These are phyloP conservation scores for Hypoxylon sp. DNA, from an alignment of 2,329 filamentous ascomycete genomes.

Conservation along the genomic window DNA sequence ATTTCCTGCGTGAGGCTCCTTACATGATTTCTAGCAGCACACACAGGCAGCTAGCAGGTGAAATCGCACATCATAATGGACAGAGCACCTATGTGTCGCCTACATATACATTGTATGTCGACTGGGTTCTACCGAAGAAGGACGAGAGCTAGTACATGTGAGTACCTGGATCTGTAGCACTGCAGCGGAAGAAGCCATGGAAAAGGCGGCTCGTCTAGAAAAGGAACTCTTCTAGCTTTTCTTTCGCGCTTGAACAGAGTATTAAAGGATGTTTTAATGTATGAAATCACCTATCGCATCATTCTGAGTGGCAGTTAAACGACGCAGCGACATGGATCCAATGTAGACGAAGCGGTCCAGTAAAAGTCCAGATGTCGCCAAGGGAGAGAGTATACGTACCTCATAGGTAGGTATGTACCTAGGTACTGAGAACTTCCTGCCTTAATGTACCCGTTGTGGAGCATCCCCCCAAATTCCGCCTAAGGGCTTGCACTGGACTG, in stretches of 20 bases:
- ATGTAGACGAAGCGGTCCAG: conserved; percentile 38
- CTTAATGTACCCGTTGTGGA: conserved; percentile 26
- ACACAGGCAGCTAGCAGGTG: too few species aligned
- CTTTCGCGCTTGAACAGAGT: background rate
- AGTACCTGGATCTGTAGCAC: background rate
- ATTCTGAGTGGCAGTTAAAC: conserved; percentile 45
- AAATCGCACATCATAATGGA: background rate
- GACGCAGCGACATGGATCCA: conserved; percentile 29
- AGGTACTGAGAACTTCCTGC: too few species aligned
- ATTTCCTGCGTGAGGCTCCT: conserved; percentile 25
- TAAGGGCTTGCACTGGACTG: too few species aligned
- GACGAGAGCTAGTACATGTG: background rate
- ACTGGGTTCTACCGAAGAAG: background rate
- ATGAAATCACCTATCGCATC: conserved; percentile 28
- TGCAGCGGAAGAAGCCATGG: background rate
- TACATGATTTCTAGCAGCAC: background rate
- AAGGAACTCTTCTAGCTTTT: background rate
- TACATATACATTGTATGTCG: background rate
- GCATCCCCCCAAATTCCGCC: conserved; percentile 9
- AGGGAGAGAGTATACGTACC: background rate
- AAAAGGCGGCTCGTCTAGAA: background rate
- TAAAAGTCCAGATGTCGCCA: background rate
- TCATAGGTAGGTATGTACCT: too few species aligned
- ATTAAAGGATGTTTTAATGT: conserved; percentile 29
- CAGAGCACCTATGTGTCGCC: too few species aligned